A percentile compares a stretch with the other conserved stretches of the same genome.
These are phyloP conservation scores for Gossypium longicalyx DNA, from an alignment of 345 rosid genomes.

Conservation along the genomic window DNA sequence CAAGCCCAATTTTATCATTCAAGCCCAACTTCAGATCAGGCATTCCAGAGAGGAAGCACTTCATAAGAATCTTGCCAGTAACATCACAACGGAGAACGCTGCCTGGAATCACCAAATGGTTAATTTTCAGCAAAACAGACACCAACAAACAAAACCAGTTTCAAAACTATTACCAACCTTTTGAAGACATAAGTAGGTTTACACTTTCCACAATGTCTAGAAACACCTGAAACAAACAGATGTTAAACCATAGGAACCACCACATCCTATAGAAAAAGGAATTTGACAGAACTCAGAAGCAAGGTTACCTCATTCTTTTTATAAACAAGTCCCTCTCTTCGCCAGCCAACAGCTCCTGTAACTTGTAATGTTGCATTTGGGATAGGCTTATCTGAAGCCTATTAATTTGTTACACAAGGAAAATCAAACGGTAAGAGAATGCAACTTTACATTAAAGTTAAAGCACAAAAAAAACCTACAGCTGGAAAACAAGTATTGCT, in stretches of 20 bases:
- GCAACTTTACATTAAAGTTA: conserved; percentile 1
- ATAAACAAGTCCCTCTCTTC: conserved; percentile 8
- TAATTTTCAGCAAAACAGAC: conserved; percentile 16
- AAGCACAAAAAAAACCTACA: not conserved
- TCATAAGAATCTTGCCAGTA: conserved; percentile 95
- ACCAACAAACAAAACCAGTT: conserved; percentile 1
- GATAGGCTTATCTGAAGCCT: not conserved
- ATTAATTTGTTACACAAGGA: not conserved
- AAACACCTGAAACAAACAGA: conserved; percentile 61
- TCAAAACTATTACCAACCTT: conserved; percentile 46
- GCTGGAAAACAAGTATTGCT: not conserved
- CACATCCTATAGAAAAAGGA: not conserved
- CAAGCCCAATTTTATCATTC: conserved; percentile 7
- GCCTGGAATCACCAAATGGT: conserved; percentile 44
- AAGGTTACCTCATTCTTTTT: conserved; percentile 22
- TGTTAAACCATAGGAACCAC: conserved; percentile 15
- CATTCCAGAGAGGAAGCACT: conserved; percentile 99
- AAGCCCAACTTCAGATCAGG: conserved; percentile 98
- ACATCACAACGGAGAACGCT: conserved; percentile 92
- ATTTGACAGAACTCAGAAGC: not conserved
- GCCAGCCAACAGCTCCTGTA: conserved; percentile 4
- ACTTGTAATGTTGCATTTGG: conserved; percentile 7
- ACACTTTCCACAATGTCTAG: conserved; percentile 98
- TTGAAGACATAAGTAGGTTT: conserved; percentile 97
- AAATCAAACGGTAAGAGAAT: not conserved